Evolutionary conservation across 768 basidiomycete genomes (phyloP), one percentile per base, ranked within the genome.

Genomic region (Candolleomyces efflorescens): DNA sequence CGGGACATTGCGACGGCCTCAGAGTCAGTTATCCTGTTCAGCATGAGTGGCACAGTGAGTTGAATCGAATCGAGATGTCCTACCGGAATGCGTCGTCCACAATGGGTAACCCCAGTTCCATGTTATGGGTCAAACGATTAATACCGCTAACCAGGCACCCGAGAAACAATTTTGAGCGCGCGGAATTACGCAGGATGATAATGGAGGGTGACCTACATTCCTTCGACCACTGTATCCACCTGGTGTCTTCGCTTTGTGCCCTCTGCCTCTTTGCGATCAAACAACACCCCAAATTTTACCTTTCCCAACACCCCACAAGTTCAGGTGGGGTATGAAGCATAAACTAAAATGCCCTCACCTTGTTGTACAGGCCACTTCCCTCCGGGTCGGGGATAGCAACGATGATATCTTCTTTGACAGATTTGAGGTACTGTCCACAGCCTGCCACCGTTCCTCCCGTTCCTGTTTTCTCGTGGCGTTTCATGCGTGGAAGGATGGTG

Each of bases 1-100:
- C 95, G 86, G 1, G 94, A 90, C 96, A 98, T 98, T 7, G 90
- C 85, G 48, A 98, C 92, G 0, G 96, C 96, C 72, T 99, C 96
- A 1, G 82, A 86, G 63, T 98, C 97, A 2, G 90, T 88, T 68
- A 98, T 85, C 58, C 95, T 95, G 67, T n/a, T 7, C 32, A 37
- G 52, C 12, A 38, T 39, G 32, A 55, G 50, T 24, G 52, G 22
- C 36, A 36, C 47, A 1, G 38, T 27, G 9, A 17, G 17, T 11
- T 24, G 17, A 49, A 49, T 47, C 27, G 38, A 27, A n/a, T 22
- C 22, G 12, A 54, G 39, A 50, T 39, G 22, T 63, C 69, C 51
- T 62, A 89, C 92, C 92, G 82, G 69, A 94, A 90, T 0, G 92
- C 93, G 64, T 98, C 92, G 65, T 95, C 87, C 52, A 98, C 85